These are phyloP conservation scores for Boletus subcaerulescens DNA, from an alignment of 768 basidiomycete species.

Conservation along the genomic window DNA sequence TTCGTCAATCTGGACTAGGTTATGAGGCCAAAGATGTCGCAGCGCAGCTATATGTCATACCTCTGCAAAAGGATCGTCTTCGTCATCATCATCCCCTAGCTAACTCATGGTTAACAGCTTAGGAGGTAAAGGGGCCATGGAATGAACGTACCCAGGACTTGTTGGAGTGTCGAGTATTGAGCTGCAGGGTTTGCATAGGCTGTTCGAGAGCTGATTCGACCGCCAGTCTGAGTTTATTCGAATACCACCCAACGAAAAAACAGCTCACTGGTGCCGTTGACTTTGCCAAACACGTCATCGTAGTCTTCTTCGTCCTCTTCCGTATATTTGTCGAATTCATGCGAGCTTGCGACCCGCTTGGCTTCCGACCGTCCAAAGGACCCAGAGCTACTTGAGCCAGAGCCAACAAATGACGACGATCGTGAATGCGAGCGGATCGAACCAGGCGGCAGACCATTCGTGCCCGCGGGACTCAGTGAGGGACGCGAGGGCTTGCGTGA, in stretches of 20 bases:
- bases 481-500: conserved; percentile 53
- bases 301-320: conserved; percentile 92
- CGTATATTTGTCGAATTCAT: conserved; percentile 80
- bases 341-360: conserved; percentile 47
- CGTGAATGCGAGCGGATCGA: conserved; percentile 49
- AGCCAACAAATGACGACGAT: conserved; percentile 53
- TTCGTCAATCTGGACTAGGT: conserved; percentile 71
- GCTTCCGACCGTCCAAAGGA: conserved; percentile 72
- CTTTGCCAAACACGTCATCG: conserved; percentile 90
- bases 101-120: conserved; percentile 25
- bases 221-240: neutral
- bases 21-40: conserved; percentile 4
- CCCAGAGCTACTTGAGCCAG: conserved; percentile 37
- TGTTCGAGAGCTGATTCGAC: conserved; percentile 49
- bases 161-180: conserved; percentile 84
- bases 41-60: conserved; percentile 35
- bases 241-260: conserved; percentile 1
- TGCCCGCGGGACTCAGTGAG: conserved; percentile 44
- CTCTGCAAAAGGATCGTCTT: conserved; percentile 96
- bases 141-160: conserved; percentile 71
- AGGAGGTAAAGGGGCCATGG: conserved; percentile 1
- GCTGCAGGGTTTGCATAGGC: conserved; percentile 70
- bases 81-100: conserved; percentile 82
- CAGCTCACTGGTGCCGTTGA: conserved; percentile 60
- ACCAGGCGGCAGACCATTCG: conserved; percentile 24